These are phyloP conservation scores for Sporothrix mexicana DNA, from an alignment of 2,329 filamentous ascomycete species.

Conservation along the genomic window DNA sequence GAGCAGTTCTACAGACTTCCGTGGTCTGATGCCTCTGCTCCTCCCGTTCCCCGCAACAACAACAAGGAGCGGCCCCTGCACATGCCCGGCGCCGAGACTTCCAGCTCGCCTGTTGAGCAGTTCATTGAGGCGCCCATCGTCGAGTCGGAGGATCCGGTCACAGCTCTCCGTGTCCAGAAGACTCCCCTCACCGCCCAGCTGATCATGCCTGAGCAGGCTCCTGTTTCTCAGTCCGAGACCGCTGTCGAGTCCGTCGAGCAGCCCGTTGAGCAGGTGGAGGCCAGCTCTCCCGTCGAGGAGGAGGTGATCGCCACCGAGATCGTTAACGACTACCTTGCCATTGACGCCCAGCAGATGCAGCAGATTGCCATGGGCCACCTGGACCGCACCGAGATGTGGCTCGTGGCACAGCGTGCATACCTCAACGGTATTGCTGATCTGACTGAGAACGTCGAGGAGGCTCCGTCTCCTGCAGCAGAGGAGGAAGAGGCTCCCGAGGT, in stretches of 20 bases:
- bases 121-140: conserved; percentile 64
- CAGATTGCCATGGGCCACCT: conserved; percentile 73
- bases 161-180: conserved; percentile 55
- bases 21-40: conserved; percentile 62
- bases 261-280: conserved; percentile 41
- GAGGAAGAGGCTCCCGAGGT: conserved; percentile 38
- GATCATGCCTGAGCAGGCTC: conserved; percentile 39
- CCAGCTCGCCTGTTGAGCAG: conserved; percentile 65
- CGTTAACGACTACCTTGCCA: conserved; percentile 72
- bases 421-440: conserved; percentile 69
- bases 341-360: conserved; percentile 76
- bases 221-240: conserved; percentile 41
- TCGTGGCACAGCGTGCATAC: conserved; percentile 80
- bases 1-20: conserved; percentile 89
- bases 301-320: conserved; percentile 70
- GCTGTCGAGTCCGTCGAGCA: conserved; percentile 50
- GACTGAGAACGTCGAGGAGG: conserved; percentile 44
- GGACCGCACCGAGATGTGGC: conserved; percentile 85
- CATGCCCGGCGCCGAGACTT: conserved; percentile 47
- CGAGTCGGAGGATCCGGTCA: conserved; percentile 66
- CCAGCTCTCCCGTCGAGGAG: conserved; percentile 51
- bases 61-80: conserved; percentile 46
- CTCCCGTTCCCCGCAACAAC: conserved; percentile 40
- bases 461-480: conserved; percentile 36
- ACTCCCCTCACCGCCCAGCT: conserved; percentile 47